Percentiles rank a stretch among this genome's conserved stretches.
Conservation (phyloP, 495 filamentous ascomycete species). For the Oleoguttula mirabilis region DNA sequence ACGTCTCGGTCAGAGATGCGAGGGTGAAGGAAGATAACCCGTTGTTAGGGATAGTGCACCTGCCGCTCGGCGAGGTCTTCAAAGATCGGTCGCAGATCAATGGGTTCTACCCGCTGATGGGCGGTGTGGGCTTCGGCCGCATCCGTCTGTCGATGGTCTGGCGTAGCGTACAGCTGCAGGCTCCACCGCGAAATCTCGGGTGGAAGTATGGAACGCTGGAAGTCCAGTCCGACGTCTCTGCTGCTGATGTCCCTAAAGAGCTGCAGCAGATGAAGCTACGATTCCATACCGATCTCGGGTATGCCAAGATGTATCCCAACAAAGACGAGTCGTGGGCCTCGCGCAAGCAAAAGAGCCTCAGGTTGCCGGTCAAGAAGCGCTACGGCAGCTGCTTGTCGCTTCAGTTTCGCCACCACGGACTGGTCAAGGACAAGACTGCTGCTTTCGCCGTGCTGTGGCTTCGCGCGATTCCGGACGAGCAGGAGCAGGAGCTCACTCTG, state of each 20-base stretch:
- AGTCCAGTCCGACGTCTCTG: constrained; percentile 32
- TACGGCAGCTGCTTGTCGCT: constrained; percentile 48
- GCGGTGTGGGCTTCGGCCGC: constrained; percentile 58
- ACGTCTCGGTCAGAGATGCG: constrained; percentile 52
- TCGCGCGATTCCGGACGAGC: constrained; percentile 51
- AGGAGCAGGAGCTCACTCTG: constrained; percentile 41
- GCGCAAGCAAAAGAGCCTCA: constrained; percentile 31
- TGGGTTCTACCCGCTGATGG: constrained; percentile 44
- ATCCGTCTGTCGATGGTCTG: constrained; percentile 56
- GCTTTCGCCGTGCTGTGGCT: constrained; percentile 58
- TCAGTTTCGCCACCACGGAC: constrained; percentile 43
- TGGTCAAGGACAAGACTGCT: constrained; percentile 37
- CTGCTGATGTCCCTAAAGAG: constrained; percentile 31
- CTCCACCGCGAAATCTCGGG: constrained; percentile 43
- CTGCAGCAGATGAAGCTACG: constrained; percentile 41
- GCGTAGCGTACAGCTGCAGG: constrained; percentile 49
- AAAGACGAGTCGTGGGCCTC: constrained; percentile 25
- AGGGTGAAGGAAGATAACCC: constrained; percentile 54
- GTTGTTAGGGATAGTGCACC: constrained; percentile 53
- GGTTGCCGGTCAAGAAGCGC: constrained; percentile 48
- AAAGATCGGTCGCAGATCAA: constrained; percentile 46
- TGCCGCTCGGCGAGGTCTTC: constrained; percentile 48
- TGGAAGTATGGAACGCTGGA: constrained; percentile 59
- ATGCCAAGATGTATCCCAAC: constrained; percentile 41
- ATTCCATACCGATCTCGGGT: constrained; percentile 40